Percentiles rank a stretch among this genome's conserved stretches.
These are phyloP conservation scores for Aspergillus sp. DNA, from an alignment of 2,329 filamentous ascomycete species.

Conservation along the genomic window DNA sequence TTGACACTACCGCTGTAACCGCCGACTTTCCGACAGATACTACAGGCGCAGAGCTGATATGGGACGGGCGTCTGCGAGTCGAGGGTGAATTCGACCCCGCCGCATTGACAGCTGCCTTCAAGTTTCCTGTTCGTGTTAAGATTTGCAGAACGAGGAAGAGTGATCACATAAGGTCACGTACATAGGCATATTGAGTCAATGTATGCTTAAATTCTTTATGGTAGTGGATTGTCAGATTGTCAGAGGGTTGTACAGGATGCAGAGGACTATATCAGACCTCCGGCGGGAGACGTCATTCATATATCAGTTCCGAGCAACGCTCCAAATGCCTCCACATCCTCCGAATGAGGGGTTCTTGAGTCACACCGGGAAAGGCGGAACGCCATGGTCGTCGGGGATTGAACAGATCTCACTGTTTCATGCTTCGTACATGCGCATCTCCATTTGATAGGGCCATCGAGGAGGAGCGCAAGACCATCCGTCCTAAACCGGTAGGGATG, in stretches of 20 bases:
- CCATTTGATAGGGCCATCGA: background rate
- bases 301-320: background rate
- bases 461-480: background rate
- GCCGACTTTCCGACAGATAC: conserved; percentile 49
- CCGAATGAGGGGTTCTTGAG: background rate
- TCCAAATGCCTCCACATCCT: background rate
- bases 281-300: conserved; percentile 6
- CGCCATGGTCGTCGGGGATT: background rate
- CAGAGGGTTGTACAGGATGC: background rate
- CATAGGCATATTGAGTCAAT: background rate
- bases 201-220: background rate
- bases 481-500: background rate
- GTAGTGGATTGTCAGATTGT: background rate
- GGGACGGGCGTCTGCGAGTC: conserved; percentile 47
- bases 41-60: conserved; percentile 49
- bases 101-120: conserved; percentile 50
- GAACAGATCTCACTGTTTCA: too few species aligned
- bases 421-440: too few species aligned
- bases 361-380: background rate
- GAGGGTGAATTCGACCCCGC: conserved; percentile 45
- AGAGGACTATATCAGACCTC: background rate
- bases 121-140: conserved; percentile 38
- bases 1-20: conserved; percentile 47
- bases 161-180: background rate
- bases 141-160: background rate